These are phyloP conservation scores for Gnomoniopsis smithogilvyi DNA, from an alignment of 2,329 filamentous ascomycete genomes.

Conservation along the genomic window DNA sequence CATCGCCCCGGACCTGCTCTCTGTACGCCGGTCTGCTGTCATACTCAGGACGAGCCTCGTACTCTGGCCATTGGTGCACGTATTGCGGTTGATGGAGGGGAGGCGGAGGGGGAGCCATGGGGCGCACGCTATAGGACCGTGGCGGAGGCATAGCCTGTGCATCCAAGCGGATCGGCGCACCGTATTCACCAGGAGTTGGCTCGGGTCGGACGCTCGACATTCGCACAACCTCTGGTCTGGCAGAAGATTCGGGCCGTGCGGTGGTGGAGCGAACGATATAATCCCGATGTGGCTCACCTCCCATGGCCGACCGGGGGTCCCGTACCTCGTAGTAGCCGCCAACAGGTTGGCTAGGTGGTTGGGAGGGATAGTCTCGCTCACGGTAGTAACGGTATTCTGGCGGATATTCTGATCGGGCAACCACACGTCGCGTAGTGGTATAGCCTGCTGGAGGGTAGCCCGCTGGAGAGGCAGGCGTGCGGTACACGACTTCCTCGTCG, in stretches of 20 bases:
- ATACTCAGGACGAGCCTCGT: slow-evolving; percentile 10
- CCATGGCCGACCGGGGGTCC: slow-evolving; percentile 36
- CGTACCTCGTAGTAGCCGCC: slow-evolving; percentile 49
- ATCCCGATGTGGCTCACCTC: slow-evolving; percentile 48
- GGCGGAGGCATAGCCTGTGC: slow-evolving; percentile 28
- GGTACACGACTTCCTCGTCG: slow-evolving; percentile 48
- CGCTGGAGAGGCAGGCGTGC: slow-evolving; percentile 48
- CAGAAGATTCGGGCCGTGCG: slow-evolving; percentile 43
- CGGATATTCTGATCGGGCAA: slow-evolving; percentile 61
- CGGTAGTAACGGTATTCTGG: slow-evolving; percentile 53
- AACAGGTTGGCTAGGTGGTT: slow-evolving; percentile 38
- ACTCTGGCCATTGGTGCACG: slow-evolving; percentile 16
- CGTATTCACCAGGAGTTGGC: slow-evolving; percentile 46
- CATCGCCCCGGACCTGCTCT: slow-evolving; percentile 14
- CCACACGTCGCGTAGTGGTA: slow-evolving; percentile 49
- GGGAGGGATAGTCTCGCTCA: slow-evolving; percentile 55
- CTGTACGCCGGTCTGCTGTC: background rate
- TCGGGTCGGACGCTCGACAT: slow-evolving; percentile 56
- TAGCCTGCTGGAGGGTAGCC: slow-evolving; percentile 37
- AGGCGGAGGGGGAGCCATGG: slow-evolving; percentile 27
- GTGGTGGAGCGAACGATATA: slow-evolving; percentile 54
- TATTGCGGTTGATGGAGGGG: slow-evolving; percentile 15
- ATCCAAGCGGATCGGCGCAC: slow-evolving; percentile 31
- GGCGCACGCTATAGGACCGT: slow-evolving; percentile 32
- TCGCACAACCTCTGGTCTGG: slow-evolving; percentile 38